These are phyloP conservation scores for Colletotrichum graminicola DNA, from an alignment of 2,329 filamentous ascomycete genomes.

Conservation along the genomic window DNA sequence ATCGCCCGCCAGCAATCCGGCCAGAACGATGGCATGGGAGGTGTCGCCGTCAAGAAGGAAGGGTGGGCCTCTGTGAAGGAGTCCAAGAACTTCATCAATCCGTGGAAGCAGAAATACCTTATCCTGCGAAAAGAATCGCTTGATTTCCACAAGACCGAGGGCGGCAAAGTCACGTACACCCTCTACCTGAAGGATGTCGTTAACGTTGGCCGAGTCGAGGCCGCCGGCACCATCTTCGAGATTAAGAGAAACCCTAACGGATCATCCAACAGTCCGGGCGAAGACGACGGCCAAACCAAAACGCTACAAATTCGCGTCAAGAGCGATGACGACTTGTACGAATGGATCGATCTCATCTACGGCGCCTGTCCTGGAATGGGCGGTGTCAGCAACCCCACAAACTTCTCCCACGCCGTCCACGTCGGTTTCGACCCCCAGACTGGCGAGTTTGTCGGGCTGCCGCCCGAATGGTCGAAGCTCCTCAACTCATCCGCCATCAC, in stretches of 20 bases:
- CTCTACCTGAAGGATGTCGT: constrained; percentile 89
- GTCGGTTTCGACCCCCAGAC: constrained; percentile 97
- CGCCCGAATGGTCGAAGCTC: constrained; percentile 96
- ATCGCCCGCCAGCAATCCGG: constrained; percentile 72
- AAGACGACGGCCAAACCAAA: constrained; percentile 83
- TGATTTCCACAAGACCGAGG: constrained; percentile 94
- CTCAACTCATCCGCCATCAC: constrained; percentile 97
- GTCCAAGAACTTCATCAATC: constrained; percentile 84
- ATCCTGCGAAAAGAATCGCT: constrained; percentile 93
- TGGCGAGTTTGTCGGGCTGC: constrained; percentile 93
- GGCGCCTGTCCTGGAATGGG: constrained; percentile 97
- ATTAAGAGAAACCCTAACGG: constrained; percentile 82
- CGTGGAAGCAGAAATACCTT: constrained; percentile 92
- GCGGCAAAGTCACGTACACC: constrained; percentile 87
- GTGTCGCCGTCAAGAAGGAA: constrained; percentile 82
- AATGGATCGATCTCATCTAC: constrained; percentile 99
- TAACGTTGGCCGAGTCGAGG: constrained; percentile 90
- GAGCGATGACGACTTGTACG: constrained; percentile 95
- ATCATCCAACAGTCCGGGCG: constrained; percentile 77
- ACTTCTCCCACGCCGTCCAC: constrained; percentile 97
- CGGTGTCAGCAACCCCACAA: constrained; percentile 97
- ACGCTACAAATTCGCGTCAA: constrained; percentile 94
- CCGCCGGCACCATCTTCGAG: constrained; percentile 92
- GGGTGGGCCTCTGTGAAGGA: constrained; percentile 91
- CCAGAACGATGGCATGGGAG: constrained; percentile 72